Conservation (phyloP, 2,329 filamentous ascomycete species). For the Claviceps paspali region DNA sequence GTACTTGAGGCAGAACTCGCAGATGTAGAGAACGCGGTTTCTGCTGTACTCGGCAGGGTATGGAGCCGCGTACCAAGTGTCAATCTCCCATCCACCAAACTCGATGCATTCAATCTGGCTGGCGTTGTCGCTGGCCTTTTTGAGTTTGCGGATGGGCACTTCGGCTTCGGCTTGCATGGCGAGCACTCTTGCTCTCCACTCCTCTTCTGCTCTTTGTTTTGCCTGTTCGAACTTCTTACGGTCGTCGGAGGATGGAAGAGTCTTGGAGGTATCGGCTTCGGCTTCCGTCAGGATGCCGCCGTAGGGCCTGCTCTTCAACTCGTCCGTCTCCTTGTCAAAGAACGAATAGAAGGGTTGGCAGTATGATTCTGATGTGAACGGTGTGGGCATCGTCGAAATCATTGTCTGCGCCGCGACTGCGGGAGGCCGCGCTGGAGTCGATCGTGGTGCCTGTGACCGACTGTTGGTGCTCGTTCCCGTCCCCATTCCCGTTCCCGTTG, state of each 20-base stretch:
- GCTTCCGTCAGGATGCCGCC: constrained; percentile 80
- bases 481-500: not conserved
- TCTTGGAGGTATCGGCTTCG: constrained; percentile 84
- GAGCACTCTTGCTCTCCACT: constrained; percentile 58
- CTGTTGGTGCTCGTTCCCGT: not conserved
- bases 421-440: constrained; percentile 8
- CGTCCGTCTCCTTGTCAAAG: constrained; percentile 76
- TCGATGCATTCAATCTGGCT: constrained; percentile 99
- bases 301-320: constrained; percentile 84
- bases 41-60: constrained; percentile 98
- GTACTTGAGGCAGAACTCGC: constrained; percentile 98
- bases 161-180: constrained; percentile 49
- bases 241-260: constrained; percentile 66
- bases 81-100: constrained; percentile 94
- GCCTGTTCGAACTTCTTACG: constrained; percentile 79
- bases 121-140: constrained; percentile 68
- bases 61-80: constrained; percentile 96
- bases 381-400: constrained; percentile 29
- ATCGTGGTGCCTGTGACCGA: constrained; percentile 11
- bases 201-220: constrained; percentile 79
- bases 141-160: constrained; percentile 45
- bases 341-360: constrained; percentile 77
- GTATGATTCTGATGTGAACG: constrained; percentile 44
- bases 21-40: constrained; percentile 94
- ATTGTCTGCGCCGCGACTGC: constrained; percentile 5